A percentile compares a stretch with the other conserved stretches of the same genome.
phyloP scores from a whole-genome alignment of 179 eudicot genomes.

The Drosera spatulata region DNA sequence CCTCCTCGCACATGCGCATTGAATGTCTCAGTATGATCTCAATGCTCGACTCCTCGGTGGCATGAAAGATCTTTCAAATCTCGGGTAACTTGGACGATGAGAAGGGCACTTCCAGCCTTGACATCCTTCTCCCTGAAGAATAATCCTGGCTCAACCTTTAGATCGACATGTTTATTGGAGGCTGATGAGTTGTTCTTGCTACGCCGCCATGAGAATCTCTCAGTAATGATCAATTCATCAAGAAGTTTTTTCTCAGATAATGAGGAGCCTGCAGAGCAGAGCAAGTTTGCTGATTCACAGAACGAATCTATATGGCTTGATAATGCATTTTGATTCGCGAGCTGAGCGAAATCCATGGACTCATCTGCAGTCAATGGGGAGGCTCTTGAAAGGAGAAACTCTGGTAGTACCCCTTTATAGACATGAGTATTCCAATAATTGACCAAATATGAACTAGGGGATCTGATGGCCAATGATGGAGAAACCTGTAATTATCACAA shows the following conservation, averaged over 20 bases:
- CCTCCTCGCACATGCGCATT: too few relatives aligned
- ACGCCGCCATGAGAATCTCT: conserved; percentile 36
- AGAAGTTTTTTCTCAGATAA: conserved; percentile 29
- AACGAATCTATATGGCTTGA: conserved; percentile 40
- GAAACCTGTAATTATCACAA: too few relatives aligned
- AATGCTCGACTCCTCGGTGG: conserved; percentile 36
- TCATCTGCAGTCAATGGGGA: conserved; percentile 55
- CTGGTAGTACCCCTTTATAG: conserved; percentile 63
- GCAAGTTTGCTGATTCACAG: conserved; percentile 55
- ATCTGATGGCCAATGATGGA: too few relatives aligned
- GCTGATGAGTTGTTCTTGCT: conserved; percentile 8
- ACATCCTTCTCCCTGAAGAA: conserved; percentile 56
- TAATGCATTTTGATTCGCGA: conserved; percentile 40
- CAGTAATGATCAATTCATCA: conserved; percentile 44
- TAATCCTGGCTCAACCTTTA: conserved; percentile 72
- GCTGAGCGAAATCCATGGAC: conserved; percentile 37
- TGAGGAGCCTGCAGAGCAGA: conserved; percentile 43
- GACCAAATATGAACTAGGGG: conserved; percentile 42
- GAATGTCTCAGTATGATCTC: conserved; percentile 33
- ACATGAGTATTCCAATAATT: conserved; percentile 77
- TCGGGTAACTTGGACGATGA: conserved; percentile 27
- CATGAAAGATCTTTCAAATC: conserved; percentile 47
- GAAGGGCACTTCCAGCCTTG: conserved; percentile 58
- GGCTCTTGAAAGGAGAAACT: conserved; percentile 47
- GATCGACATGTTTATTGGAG: conserved; percentile 24